A percentile compares a stretch with the other conserved stretches of the same genome.
Conservation (phyloP, 2,329 filamentous ascomycete species). For the Neodidymelliopsis sp. region DNA sequence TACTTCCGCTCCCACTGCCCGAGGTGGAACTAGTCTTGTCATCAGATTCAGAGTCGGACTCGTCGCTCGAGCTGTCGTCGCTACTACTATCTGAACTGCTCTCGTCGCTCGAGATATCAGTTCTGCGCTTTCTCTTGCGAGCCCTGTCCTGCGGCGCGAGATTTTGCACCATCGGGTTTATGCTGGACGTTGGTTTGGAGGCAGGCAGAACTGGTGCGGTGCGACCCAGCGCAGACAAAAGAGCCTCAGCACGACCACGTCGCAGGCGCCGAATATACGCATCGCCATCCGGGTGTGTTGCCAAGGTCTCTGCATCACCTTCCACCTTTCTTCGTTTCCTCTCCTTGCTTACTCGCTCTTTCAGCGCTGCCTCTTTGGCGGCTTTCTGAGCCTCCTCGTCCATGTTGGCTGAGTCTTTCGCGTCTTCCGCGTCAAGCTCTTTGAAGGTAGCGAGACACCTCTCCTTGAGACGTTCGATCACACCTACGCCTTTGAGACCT, state of each 20-base stretch:
- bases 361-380: conserved; percentile 47
- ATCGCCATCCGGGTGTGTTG: conserved; percentile 35
- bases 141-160: conserved; percentile 24
- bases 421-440: conserved; percentile 54
- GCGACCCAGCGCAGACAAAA: conserved; percentile 39
- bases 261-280: conserved; percentile 46
- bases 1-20: conserved; percentile 5
- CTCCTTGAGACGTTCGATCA: conserved; percentile 70
- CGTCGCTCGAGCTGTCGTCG: conserved; percentile 30
- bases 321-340: conserved; percentile 42
- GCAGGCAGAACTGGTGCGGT: conserved; percentile 32
- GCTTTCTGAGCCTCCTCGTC: conserved; percentile 43
- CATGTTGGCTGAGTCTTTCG: conserved; percentile 42
- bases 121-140: conserved; percentile 41
- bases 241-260: conserved; percentile 41
- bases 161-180: conserved; percentile 26
- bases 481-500: conserved; percentile 77
- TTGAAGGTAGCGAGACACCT: conserved; percentile 69
- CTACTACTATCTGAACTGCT: conserved; percentile 44
- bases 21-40: conserved; percentile 14
- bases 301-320: conserved; percentile 36
- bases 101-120: conserved; percentile 41
- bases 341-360: conserved; percentile 43
- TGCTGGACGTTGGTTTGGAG: conserved; percentile 18
- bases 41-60: conserved; percentile 31